These are phyloP conservation scores for Astrothelium subdiscretum DNA, from an alignment of 495 filamentous ascomycete species.

Conservation along the genomic window DNA sequence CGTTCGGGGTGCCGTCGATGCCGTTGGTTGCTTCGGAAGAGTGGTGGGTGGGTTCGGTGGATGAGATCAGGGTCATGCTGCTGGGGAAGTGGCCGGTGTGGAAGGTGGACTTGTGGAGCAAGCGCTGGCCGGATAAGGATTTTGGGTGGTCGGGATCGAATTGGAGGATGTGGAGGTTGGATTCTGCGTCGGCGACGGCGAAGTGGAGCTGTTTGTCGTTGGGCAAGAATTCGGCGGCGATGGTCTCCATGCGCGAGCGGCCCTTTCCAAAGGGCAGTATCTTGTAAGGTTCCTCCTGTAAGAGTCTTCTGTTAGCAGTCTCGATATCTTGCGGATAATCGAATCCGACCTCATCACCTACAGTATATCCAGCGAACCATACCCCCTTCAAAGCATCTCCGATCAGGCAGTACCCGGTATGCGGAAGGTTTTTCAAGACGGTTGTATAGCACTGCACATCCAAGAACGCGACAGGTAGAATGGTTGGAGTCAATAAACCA, in stretches of 20 bases:
- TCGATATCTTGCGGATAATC: background rate
- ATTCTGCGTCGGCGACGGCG: constrained; percentile 71
- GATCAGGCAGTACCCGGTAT: constrained; percentile 72
- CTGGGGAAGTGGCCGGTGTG: constrained; percentile 69
- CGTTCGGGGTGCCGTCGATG: constrained; percentile 29
- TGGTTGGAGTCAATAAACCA: constrained; percentile 37
- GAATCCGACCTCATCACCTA: constrained; percentile 26
- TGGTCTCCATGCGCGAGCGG: constrained; percentile 58
- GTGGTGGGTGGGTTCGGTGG: constrained; percentile 28
- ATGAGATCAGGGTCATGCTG: constrained; percentile 63
- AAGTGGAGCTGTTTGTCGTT: constrained; percentile 74
- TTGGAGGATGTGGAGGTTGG: constrained; percentile 75
- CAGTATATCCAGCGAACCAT: constrained; percentile 89
- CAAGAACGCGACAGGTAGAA: constrained; percentile 93
- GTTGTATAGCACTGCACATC: constrained; percentile 91
- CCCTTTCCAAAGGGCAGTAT: constrained; percentile 91
- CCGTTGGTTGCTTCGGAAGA: constrained; percentile 8
- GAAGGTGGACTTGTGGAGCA: constrained; percentile 79
- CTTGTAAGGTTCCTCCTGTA: constrained; percentile 63
- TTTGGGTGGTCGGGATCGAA: constrained; percentile 95
- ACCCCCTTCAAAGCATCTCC: constrained; percentile 85
- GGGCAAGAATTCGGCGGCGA: constrained; percentile 80
- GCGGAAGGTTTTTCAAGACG: constrained; percentile 64
- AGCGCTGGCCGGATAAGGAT: constrained; percentile 74
- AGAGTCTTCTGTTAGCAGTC: background rate